These are phyloP conservation scores for Saccharomyces hybrid DNA, from an alignment of 1,139 yeast genomes.

Conservation along the genomic window DNA sequence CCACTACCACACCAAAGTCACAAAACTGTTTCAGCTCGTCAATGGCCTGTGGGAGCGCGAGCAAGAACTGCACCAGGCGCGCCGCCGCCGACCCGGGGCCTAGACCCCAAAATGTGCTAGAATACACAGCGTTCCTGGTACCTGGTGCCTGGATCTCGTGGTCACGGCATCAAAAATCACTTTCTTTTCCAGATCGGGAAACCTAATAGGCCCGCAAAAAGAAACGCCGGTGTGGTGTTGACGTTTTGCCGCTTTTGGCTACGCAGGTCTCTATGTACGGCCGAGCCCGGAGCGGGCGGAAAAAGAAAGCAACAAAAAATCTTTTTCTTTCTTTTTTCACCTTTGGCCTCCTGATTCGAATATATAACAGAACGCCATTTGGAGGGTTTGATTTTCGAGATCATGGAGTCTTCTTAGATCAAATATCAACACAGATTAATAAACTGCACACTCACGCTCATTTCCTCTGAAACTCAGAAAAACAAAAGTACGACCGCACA, in stretches of 20 bases:
- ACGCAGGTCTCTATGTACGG: not conserved
- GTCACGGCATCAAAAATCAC: not conserved
- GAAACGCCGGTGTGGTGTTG: not conserved
- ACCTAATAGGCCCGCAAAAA: not conserved
- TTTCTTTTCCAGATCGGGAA: not conserved
- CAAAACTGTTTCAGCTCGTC: slow-evolving; percentile 5
- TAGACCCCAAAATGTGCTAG: not conserved
- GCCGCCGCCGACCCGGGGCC: not conserved
- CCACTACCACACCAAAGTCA: not conserved
- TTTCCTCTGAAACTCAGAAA: not conserved
- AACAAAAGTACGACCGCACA: not conserved
- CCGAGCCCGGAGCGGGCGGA: not conserved
- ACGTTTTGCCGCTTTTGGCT: not conserved
- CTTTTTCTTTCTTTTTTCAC: not conserved
- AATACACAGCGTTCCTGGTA: not conserved
- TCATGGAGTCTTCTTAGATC: not conserved
- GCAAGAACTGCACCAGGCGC: not conserved
- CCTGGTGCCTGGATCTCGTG: not conserved
- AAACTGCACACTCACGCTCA: not conserved
- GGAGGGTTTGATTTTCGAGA: not conserved
- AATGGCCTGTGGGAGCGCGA: slow-evolving; percentile 6
- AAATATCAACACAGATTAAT: not conserved
- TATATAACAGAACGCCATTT: not conserved
- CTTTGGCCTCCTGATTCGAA: not conserved
- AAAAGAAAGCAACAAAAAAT: not conserved